Percentiles rank a stretch among this genome's conserved stretches.
Conservation (phyloP, 306 rosid genomes). For the Begonia fuchsioides region DNA sequence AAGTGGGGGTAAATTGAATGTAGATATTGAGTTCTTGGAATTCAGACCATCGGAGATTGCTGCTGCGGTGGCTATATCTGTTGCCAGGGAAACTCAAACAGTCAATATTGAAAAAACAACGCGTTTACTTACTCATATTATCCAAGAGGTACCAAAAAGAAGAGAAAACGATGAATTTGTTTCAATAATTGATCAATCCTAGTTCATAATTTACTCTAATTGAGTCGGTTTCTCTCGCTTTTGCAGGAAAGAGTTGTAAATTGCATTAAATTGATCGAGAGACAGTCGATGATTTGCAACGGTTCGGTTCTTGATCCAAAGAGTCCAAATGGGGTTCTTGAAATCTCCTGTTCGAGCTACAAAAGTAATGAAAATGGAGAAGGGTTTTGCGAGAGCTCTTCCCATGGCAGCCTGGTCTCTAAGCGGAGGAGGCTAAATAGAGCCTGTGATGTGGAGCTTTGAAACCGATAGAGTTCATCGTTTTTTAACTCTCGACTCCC, state of each 20-base stretch:
- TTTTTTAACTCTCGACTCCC: no score
- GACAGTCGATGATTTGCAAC: constrained; percentile 17
- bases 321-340: constrained; percentile 80
- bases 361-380: constrained; percentile 52
- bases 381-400: constrained; percentile 56
- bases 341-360: constrained; percentile 62
- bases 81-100: constrained; percentile 39
- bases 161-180: constrained; percentile 10
- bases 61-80: constrained; percentile 73
- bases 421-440: constrained; percentile 84
- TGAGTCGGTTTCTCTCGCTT: neutral
- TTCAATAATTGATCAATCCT: constrained; percentile 8
- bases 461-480: neutral
- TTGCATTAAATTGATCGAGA: constrained; percentile 37
- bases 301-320: constrained; percentile 38
- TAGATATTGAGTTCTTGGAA: constrained; percentile 90
- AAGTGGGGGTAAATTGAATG: constrained; percentile 44
- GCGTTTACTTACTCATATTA: constrained; percentile 42
- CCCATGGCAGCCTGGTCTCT: constrained; percentile 26
- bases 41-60: constrained; percentile 88
- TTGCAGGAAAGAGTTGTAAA: constrained; percentile 65
- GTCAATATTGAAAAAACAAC: constrained; percentile 38
- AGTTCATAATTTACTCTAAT: constrained; percentile 1
- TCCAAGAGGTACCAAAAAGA: constrained; percentile 41
- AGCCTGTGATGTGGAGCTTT: constrained; percentile 46